Base-by-base conservation (phyloP, 768 basidiomycete genomes). In the Tricholoma flavovirens region DNA sequence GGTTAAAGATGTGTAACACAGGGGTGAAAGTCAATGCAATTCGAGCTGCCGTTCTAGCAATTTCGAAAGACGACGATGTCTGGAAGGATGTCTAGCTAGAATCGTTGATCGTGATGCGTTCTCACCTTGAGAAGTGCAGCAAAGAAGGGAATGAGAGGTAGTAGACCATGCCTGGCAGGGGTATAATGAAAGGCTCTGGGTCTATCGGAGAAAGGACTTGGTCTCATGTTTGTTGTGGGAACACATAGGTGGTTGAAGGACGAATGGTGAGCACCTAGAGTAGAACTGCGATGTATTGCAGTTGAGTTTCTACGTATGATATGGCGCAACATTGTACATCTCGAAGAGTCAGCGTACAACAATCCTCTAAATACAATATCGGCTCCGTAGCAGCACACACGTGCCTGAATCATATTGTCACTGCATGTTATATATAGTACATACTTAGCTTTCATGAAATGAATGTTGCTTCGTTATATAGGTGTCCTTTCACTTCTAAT, bases 391-490 rank as follows among this genome's bases (percentile, higher is more conserved):
- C n/a, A 14, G 7, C 19, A n/a, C n/a, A 22, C 52, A 43, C 52
- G 52, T n/a, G 19, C 11, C 35, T 24, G 45, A 49, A 26, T 49
- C 46, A 49, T 15, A n/a, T 14, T 29, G n/a, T n/a, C n/a, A n/a
- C n/a, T n/a, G n/a, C n/a, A n/a, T n/a, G n/a, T n/a, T n/a, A n/a
- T n/a, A n/a, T n/a, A n/a, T n/a, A n/a, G n/a, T n/a, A n/a, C n/a
- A n/a, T n/a, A n/a, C n/a, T n/a, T n/a, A n/a, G n/a, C 14, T 51
- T 53, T 48, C 42, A 50, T 48, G 92, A 95, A 64, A 98, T 90
- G 73, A 89, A 97, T 2, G 93, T 88, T 0, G 93, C 90, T 68
- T 98, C 95, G 65, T 82, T 90, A 77, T 89, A 98, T n/a, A 91
- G 40, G 42, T 66, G 64, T 4, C 95, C 95, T 52, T 87, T 72